Evolutionary conservation across 2,329 filamentous ascomycete genomes (phyloP).

Genomic region (Venturia asperata): DNA sequence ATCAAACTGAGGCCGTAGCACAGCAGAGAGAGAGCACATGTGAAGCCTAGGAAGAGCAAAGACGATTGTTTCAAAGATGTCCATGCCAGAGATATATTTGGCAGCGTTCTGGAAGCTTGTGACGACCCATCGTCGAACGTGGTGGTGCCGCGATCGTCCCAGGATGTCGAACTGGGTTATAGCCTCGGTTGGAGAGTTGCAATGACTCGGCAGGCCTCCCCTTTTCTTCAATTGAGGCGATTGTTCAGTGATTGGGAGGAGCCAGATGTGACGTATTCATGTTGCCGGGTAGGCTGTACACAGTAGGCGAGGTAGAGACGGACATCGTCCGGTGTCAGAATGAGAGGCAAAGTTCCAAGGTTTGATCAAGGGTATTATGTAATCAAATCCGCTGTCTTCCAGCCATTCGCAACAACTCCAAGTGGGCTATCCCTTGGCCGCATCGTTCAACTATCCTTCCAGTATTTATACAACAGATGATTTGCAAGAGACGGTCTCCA

Average conservation of each 20-base stretch:
- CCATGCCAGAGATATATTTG: background rate
- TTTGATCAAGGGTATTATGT: no score
- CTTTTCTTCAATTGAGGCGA: no score
- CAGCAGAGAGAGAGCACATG: background rate
- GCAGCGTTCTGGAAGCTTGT: constrained; percentile 13
- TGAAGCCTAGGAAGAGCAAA: background rate
- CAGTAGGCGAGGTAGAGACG: no score
- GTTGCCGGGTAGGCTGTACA: no score
- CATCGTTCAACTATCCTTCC: background rate
- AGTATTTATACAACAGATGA: background rate
- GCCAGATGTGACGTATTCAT: no score
- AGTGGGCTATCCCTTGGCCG: background rate
- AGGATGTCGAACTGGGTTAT: background rate
- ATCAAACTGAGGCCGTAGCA: background rate
- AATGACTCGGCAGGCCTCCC: no score
- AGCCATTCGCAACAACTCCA: no score
- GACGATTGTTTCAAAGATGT: background rate
- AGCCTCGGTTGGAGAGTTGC: background rate
- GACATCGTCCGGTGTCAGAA: no score
- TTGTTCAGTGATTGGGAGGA: no score
- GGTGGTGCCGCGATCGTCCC: background rate
- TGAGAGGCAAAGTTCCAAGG: no score
- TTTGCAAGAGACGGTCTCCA: background rate
- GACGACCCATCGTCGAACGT: background rate
- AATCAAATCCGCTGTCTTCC: no score